A percentile compares a stretch with the other conserved stretches of the same genome.
Conservation (phyloP, 2,329 filamentous ascomycete species). For the Aspergillus fructus region DNA sequence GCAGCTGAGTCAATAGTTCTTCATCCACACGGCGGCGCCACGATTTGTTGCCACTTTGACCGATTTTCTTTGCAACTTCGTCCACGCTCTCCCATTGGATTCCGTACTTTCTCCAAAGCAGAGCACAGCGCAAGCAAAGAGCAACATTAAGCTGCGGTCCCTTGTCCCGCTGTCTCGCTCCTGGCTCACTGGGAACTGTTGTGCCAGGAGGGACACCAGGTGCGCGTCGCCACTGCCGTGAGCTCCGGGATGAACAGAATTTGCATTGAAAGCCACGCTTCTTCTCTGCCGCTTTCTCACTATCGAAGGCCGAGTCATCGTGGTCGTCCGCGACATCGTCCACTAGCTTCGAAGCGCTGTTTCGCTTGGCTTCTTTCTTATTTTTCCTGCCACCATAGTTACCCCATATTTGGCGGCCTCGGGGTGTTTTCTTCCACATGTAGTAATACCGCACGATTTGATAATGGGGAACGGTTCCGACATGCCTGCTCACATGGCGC, state of each 20-base stretch:
- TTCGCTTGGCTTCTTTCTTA: conserved; percentile 74
- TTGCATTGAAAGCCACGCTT: conserved; percentile 91
- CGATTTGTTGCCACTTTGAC: conserved; percentile 73
- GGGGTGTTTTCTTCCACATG: conserved; percentile 92
- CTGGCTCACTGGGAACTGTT: conserved; percentile 64
- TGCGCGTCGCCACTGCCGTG: conserved; percentile 87
- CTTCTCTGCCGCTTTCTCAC: conserved; percentile 73
- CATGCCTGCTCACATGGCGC: conserved; percentile 76
- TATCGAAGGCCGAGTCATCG: conserved; percentile 95
- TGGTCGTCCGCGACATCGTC: conserved; percentile 90
- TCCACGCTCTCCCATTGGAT: conserved; percentile 95
- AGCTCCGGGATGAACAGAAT: conserved; percentile 78
- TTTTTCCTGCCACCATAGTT: conserved; percentile 83
- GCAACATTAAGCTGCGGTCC: conserved; percentile 72
- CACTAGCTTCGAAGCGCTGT: conserved; percentile 71
- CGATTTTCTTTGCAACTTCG: conserved; percentile 84
- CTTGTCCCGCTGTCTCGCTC: conserved; percentile 74
- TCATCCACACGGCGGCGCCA: conserved; percentile 91
- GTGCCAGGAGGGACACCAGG: conserved; percentile 73
- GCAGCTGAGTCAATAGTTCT: conserved; percentile 61
- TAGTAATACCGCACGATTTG: conserved; percentile 93
- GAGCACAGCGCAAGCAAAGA: conserved; percentile 84
- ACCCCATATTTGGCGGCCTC: conserved; percentile 85
- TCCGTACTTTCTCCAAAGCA: conserved; percentile 92
- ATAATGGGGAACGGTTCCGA: conserved; percentile 72